These are phyloP conservation scores for Candida odintsovae DNA, from an alignment of 805 yeast genomes.

Conservation along the genomic window DNA sequence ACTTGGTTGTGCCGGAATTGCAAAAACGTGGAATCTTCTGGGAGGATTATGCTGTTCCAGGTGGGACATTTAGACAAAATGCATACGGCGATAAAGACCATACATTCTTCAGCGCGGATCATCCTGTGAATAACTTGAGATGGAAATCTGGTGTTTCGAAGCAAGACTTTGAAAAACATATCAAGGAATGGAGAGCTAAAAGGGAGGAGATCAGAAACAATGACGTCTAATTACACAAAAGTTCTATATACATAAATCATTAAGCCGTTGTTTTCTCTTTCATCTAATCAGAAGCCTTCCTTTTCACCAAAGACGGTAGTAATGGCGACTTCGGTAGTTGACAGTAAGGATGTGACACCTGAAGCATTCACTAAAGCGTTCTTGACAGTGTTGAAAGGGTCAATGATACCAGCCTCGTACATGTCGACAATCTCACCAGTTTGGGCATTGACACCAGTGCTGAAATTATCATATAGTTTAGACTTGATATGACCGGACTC, in stretches of 20 bases:
- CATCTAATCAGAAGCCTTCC: conserved; percentile 15
- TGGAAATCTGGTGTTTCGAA: conserved; percentile 11
- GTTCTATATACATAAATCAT: background rate
- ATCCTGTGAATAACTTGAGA: conserved; percentile 16
- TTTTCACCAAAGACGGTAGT: conserved; percentile 65
- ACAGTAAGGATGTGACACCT: conserved; percentile 94
- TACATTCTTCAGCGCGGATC: conserved; percentile 13
- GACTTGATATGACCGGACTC: conserved; percentile 83
- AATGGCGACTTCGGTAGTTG: conserved; percentile 97
- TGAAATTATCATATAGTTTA: conserved; percentile 60
- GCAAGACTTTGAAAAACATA: conserved; percentile 19
- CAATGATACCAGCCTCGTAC: conserved; percentile 96
- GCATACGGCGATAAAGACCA: conserved; percentile 25
- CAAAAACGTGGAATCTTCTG: conserved; percentile 30
- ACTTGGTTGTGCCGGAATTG: conserved; percentile 32
- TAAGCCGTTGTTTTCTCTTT: background rate
- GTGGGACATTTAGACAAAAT: conserved; percentile 34
- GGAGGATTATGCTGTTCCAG: conserved; percentile 32
- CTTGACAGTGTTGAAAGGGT: conserved; percentile 97
- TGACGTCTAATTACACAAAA: background rate
- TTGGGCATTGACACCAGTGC: conserved; percentile 86
- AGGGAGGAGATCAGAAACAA: conserved; percentile 2
- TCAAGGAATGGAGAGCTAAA: background rate
- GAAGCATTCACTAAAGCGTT: conserved; percentile 93
- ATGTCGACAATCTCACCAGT: conserved; percentile 93